Conservation (phyloP, 306 rosid species). For the Hippophae rhamnoides region DNA sequence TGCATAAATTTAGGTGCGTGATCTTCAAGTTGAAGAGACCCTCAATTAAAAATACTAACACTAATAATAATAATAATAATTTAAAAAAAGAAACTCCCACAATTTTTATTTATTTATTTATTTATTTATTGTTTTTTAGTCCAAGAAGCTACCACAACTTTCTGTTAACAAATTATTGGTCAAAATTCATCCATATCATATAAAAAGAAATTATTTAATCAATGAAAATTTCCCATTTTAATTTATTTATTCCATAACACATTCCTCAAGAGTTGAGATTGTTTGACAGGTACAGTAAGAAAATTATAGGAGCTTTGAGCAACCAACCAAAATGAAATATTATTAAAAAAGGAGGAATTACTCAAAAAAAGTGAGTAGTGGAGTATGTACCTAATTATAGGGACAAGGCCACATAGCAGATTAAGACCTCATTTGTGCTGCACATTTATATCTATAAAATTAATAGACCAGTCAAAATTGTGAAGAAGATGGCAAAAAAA, state of each 20-base stretch:
- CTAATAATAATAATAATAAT: too few relatives aligned
- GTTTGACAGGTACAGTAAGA: slow-evolving; percentile 5
- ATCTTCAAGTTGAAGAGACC: slow-evolving; percentile 33
- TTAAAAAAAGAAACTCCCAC: too few relatives aligned
- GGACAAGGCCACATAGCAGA: slow-evolving; percentile 7
- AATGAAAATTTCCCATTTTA: neutral
- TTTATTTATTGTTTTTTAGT: too few relatives aligned
- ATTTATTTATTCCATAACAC: neutral
- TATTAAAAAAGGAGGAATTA: neutral
- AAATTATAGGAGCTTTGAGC: slow-evolving; percentile 11
- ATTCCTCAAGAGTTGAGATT: slow-evolving; percentile 7
- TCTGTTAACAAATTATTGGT: too few relatives aligned
- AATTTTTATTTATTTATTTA: too few relatives aligned
- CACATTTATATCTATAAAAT: neutral
- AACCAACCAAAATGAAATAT: slow-evolving; percentile 3
- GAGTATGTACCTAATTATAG: neutral
- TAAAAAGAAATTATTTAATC: slow-evolving; percentile 2
- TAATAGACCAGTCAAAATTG: slow-evolving; percentile 34
- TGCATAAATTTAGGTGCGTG: slow-evolving; percentile 30
- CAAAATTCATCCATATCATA: too few relatives aligned
- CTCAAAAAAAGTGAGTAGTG: neutral
- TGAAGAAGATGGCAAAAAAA: slow-evolving; percentile 13
- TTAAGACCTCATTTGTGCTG: neutral
- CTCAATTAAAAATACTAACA: slow-evolving; percentile 15
- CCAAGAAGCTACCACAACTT: too few relatives aligned